These are phyloP conservation scores for Hymenochaete sp. DNA, from an alignment of 1,284 basidiomycete genomes.

Conservation along the genomic window DNA sequence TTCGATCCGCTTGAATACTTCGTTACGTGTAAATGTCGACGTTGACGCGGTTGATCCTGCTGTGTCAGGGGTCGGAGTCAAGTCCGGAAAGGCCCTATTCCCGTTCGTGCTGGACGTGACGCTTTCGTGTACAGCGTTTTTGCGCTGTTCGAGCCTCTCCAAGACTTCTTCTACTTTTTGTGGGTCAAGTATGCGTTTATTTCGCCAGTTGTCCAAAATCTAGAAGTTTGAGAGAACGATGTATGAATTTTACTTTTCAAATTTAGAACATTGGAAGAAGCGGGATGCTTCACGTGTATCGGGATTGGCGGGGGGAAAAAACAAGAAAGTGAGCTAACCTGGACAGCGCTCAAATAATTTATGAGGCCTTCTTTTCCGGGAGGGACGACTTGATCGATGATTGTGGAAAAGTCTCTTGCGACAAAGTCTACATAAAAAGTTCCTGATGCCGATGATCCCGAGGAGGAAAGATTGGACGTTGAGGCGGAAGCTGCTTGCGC, in stretches of 20 bases:
- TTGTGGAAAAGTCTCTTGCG: slow-evolving; percentile 59
- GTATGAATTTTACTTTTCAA: neutral
- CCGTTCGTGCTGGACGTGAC: slow-evolving; percentile 21
- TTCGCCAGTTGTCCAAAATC: slow-evolving; percentile 85
- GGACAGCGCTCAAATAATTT: slow-evolving; percentile 77
- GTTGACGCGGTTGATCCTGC: slow-evolving; percentile 15
- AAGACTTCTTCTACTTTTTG: slow-evolving; percentile 65
- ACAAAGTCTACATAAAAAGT: slow-evolving; percentile 72
- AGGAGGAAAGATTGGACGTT: no score
- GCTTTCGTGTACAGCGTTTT: slow-evolving; percentile 24
- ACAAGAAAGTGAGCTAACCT: slow-evolving; percentile 39
- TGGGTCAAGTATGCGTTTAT: slow-evolving; percentile 74
- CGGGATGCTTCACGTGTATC: no score
- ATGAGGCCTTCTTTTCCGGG: slow-evolving; percentile 73
- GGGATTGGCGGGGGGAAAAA: no score
- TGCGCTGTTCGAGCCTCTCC: slow-evolving; percentile 38
- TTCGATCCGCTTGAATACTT: slow-evolving; percentile 85
- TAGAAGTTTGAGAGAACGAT: slow-evolving; percentile 25
- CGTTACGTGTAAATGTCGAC: slow-evolving; percentile 45
- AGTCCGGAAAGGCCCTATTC: slow-evolving; percentile 13
- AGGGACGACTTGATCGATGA: slow-evolving; percentile 80
- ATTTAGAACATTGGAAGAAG: neutral
- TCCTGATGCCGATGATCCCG: no score
- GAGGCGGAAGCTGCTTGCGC: slow-evolving; percentile 44
- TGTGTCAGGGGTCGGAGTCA: slow-evolving; percentile 9